phyloP scores from a whole-genome alignment of 2,329 filamentous ascomycete genomes.

The Beauveria sp. region DNA sequence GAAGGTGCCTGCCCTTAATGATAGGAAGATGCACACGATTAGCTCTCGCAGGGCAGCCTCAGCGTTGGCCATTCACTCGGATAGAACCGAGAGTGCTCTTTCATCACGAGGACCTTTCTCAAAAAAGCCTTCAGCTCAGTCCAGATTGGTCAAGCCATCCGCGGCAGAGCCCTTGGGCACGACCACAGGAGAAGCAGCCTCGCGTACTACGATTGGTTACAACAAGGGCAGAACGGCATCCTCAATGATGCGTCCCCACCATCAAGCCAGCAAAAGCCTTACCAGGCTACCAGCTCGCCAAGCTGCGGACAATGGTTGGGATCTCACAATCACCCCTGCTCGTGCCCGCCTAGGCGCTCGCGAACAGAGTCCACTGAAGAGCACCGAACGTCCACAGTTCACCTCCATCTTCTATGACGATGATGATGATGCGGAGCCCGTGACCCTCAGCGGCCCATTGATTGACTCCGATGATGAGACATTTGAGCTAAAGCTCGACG shows the following conservation, averaged over 20 bases:
- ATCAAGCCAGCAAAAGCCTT: conserved; percentile 10
- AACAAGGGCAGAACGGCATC: conserved; percentile 61
- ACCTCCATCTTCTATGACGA: conserved; percentile 51
- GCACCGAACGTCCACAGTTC: conserved; percentile 41
- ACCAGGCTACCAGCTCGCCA: conserved; percentile 8
- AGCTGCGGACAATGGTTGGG: conserved; percentile 15
- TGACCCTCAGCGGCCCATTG: conserved; percentile 17
- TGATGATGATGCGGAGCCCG: conserved; percentile 26
- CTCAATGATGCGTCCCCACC: conserved; percentile 32
- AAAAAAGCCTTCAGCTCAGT: conserved; percentile 8
- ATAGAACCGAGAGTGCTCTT: conserved; percentile 9
- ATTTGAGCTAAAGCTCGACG: conserved; percentile 45
- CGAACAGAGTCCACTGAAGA: conserved; percentile 15
- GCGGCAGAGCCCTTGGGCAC: conserved; percentile 38
- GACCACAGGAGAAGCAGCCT: conserved; percentile 57
- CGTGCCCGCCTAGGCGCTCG: conserved; percentile 18
- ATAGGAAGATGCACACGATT: conserved; percentile 17
- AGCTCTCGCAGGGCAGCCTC: conserved; percentile 46
- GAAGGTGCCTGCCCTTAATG: conserved; percentile 1
- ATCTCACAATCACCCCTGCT: conserved; percentile 42
- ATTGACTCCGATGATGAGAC: conserved; percentile 36
- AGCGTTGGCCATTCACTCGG: conserved; percentile 33
- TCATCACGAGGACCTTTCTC: neutral
- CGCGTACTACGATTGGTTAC: conserved; percentile 78
- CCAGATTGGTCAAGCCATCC: conserved; percentile 18